Base-by-base conservation (phyloP, 768 basidiomycete genomes). In the Sarcomyxa edulis region DNA sequence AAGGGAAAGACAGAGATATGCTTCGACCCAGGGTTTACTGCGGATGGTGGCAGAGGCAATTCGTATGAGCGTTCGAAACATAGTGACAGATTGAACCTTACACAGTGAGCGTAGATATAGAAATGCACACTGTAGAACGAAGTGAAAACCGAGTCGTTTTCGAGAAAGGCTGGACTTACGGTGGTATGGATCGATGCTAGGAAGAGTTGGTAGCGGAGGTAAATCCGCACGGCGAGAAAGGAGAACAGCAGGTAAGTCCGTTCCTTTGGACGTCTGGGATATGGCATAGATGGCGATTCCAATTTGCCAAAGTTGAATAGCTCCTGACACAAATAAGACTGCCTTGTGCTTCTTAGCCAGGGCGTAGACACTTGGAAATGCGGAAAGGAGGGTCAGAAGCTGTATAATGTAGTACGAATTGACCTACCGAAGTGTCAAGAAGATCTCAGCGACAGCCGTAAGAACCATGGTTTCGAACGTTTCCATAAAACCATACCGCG, bases 1-100 rank as follows among this genome's bases (percentile, higher is more conserved):
- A n/a, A 52, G 46, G 14, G 35, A 43, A 1, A 52, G 42, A 16
- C 35, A 52, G 7, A 52, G 41, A 18, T 21, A 46, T 3, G 48
- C 40, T 19, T 47, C 39, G 4, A 30, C 43, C 23, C 15, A 39
- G 7, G 43, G 40, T 3, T 28, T 38, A 21, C 39, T 45, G 18
- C 4, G 7, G 11, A 10, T n/a, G n/a, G n/a, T n/a, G n/a, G n/a
- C n/a, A n/a, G n/a, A n/a, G n/a, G n/a, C n/a, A n/a, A n/a, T n/a
- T 2, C 2, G 25, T 30, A 16, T 24, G 7, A 31, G 12, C 10
- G 14, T 18, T 8, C n/a, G 32, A 20, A 16, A 4, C 6, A 33
- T 11, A 30, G 10, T 20, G 1, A 10, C 8, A 14, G 6, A 3
- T 12, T 5, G 19, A 12, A 12, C 24, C 29, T 11, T 36, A 45